These are phyloP conservation scores for Trypethelium eluteriae DNA, from an alignment of 495 filamentous ascomycete species.

Conservation along the genomic window DNA sequence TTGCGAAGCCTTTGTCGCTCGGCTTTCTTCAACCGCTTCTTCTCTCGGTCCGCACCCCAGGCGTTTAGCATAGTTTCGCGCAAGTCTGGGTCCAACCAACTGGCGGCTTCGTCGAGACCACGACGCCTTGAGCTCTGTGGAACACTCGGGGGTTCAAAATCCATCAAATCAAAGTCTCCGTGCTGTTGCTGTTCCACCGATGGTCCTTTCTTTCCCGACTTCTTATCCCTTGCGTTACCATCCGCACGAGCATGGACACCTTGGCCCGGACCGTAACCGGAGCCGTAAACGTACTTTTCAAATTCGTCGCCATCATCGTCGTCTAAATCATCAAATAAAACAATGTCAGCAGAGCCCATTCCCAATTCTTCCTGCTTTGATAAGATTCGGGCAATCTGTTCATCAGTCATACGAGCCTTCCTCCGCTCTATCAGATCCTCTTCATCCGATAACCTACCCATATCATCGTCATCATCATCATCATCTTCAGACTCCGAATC, in stretches of 20 bases:
- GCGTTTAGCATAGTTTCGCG: slow-evolving; percentile 50
- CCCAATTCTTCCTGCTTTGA: slow-evolving; percentile 62
- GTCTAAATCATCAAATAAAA: slow-evolving; percentile 46
- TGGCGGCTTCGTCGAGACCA: slow-evolving; percentile 41
- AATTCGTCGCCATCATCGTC: slow-evolving; percentile 24
- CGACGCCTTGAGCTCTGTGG: slow-evolving; percentile 50
- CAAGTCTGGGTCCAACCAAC: slow-evolving; percentile 62
- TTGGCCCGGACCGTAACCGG: not conserved
- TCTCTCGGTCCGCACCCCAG: slow-evolving; percentile 71
- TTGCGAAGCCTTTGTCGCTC: slow-evolving; percentile 70
- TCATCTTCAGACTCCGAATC: slow-evolving; percentile 32
- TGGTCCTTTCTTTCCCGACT: not conserved
- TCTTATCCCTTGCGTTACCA: not conserved
- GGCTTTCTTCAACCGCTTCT: slow-evolving; percentile 71
- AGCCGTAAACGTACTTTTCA: slow-evolving; percentile 18
- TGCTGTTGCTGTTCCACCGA: not conserved
- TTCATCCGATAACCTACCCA: slow-evolving; percentile 24
- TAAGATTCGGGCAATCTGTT: slow-evolving; percentile 51
- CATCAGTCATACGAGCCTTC: slow-evolving; percentile 43
- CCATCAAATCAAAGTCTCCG: slow-evolving; percentile 68
- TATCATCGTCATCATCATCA: slow-evolving; percentile 33
- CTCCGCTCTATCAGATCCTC: slow-evolving; percentile 29
- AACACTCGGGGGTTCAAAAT: slow-evolving; percentile 60
- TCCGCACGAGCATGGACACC: not conserved
- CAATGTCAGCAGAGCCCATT: slow-evolving; percentile 48